Base-by-base conservation (phyloP, 1,284 basidiomycete species). In the Sanguinoderma infundibulare region DNA sequence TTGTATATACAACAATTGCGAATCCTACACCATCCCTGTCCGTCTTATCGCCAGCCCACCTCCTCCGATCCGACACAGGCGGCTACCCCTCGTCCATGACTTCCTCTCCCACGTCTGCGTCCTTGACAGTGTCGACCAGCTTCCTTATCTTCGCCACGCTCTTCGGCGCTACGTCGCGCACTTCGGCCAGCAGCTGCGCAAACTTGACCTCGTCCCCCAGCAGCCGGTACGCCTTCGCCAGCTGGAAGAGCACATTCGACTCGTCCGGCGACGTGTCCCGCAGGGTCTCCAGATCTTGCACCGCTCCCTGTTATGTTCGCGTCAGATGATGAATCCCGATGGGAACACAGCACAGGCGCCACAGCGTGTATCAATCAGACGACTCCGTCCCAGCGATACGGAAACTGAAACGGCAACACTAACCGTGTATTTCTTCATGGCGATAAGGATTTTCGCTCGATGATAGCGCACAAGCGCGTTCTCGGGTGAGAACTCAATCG, bases 241-340 rank as follows among this genome's bases (percentile, higher is more conserved):
- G 86, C 75, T 97, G 89, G 83, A 96, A 96, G 64, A 96, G 87
- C 56, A 98, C 92, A 77, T 97, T 96, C 61, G 94, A 91, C 80
- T 98, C 96, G 73, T 96, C 94, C 12, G 96, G 95, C 34, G 94
- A 92, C 61, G 86, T 81, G 71, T 87, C 88, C 66, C 88, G 83
- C 52, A 98, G 84, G 59, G 83, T 80, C 76, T 94, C 87, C 67
- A 98, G 83, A 73, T 94, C 92, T 63, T 83, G 74, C 51, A 95
- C 85, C 20, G 96, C 94, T 57, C 82, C 80, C 94, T 96, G 79
- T 64, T 47, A 51, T n/a, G 44, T 55, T 55, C 62, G 50, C 40
- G 53, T 32, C 35, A 50, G 39, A 52, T 46, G 49, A 51, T 51
- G 49, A 24, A 34, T n/a, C 15, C 35, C 26, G 20, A 30, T 28